phyloP scores from a whole-genome alignment of 2,329 filamentous ascomycete genomes.

The Aspergillus brunneoviolaceus region DNA sequence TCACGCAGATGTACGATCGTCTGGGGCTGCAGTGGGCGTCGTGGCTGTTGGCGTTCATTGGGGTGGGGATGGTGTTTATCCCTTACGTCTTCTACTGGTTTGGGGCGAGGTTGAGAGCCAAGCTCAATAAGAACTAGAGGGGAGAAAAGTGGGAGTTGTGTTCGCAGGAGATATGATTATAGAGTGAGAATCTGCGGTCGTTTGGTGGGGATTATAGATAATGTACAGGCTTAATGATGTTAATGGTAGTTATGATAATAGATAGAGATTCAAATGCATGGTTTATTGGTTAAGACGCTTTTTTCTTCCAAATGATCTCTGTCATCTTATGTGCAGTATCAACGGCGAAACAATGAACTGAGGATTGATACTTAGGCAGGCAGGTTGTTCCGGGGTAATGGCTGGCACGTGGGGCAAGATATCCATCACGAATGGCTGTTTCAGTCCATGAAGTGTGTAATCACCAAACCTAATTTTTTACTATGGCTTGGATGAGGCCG shows the following conservation, averaged over 20 bases:
- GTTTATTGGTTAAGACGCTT: neutral
- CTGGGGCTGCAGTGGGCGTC: conserved; percentile 73
- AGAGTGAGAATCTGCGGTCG: neutral
- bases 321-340: too few relatives aligned
- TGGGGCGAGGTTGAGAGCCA: conserved; percentile 8
- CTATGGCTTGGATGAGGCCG: too few relatives aligned
- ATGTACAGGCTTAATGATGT: neutral
- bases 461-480: too few relatives aligned
- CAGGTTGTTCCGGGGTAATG: too few relatives aligned
- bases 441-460: too few relatives aligned
- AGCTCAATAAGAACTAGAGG: conserved; percentile 1
- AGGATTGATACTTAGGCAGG: too few relatives aligned
- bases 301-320: too few relatives aligned
- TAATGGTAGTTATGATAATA: neutral
- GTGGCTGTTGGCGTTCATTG: conserved; percentile 61
- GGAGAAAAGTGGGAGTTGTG: too few relatives aligned
- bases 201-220: neutral
- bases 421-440: too few relatives aligned
- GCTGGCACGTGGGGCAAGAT: too few relatives aligned
- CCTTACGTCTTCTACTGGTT: conserved; percentile 14
- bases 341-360: too few relatives aligned
- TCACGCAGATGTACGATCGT: conserved; percentile 70
- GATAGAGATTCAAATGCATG: neutral
- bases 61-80: conserved; percentile 15
- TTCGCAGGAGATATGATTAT: neutral